A percentile compares a stretch with the other conserved stretches of the same genome.
Conservation (phyloP, 768 basidiomycete genomes). For the Myochromella boudieri region DNA sequence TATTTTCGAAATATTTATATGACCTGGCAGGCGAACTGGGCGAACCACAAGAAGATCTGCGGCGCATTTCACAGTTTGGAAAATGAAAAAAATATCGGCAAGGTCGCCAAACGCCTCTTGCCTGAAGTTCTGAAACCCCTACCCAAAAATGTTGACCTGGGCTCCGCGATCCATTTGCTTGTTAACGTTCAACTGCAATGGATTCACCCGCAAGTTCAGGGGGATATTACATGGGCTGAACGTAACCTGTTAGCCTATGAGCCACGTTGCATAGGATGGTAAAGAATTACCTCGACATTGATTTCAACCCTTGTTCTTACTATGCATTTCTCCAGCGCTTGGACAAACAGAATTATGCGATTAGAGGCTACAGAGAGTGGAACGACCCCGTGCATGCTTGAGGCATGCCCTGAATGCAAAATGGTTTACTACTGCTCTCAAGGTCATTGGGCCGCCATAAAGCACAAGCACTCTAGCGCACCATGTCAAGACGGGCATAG, state of each 20-base stretch:
- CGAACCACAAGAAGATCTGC: constrained; percentile 31
- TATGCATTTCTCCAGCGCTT: constrained; percentile 18
- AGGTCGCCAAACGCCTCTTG: too few relatives aligned
- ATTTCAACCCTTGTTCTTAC: too few relatives aligned
- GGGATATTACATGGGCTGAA: constrained; percentile 9
- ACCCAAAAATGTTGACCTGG: too few relatives aligned
- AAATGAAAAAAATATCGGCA: constrained; percentile 6
- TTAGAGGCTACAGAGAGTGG: constrained; percentile 13
- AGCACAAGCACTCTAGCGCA: constrained; percentile 14
- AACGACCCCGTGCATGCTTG: constrained; percentile 7
- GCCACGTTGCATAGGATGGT: constrained; percentile 25
- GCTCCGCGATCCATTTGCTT: too few relatives aligned
- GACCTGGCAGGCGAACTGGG: constrained; percentile 26
- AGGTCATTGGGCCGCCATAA: constrained; percentile 21
- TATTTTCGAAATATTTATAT: neutral
- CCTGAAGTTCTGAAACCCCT: too few relatives aligned
- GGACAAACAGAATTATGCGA: constrained; percentile 25
- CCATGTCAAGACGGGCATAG: constrained; percentile 22
- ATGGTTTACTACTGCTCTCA: constrained; percentile 25
- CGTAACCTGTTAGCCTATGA: constrained; percentile 20
- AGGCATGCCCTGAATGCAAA: constrained; percentile 23
- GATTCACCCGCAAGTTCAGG: too few relatives aligned
- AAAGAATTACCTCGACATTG: too few relatives aligned
- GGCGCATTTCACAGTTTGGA: constrained; percentile 28
- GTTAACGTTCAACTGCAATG: too few relatives aligned